Conservation (phyloP, 2,329 filamentous ascomycete genomes). For the Fusarium devonianum region DNA sequence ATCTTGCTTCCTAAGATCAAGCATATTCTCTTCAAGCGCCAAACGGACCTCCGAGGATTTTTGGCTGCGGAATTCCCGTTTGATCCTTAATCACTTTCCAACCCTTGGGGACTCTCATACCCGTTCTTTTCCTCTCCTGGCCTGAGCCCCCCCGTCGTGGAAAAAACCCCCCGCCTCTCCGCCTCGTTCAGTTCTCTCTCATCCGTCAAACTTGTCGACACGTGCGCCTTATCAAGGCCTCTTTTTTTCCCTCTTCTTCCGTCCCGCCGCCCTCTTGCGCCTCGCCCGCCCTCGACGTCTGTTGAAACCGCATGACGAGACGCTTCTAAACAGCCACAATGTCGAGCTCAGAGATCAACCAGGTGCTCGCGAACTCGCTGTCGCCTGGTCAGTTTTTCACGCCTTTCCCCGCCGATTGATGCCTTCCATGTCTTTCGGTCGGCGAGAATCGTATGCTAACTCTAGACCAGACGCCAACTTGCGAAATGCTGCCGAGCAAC, state of each 20-base stretch:
- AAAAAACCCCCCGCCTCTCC: conserved; percentile 43
- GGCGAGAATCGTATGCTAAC: conserved; percentile 37
- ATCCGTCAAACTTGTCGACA: conserved; percentile 43
- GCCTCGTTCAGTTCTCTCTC: conserved; percentile 39
- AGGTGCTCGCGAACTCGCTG: conserved; percentile 96
- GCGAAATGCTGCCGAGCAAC: conserved; percentile 91
- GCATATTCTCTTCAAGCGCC: conserved; percentile 17
- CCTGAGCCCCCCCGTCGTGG: conserved; percentile 29
- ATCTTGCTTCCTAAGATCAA: conserved; percentile 21
- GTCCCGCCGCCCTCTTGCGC: conserved; percentile 14
- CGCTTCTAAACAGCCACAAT: conserved; percentile 57
- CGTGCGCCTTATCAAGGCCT: conserved; percentile 41
- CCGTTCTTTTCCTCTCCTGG: conserved; percentile 40
- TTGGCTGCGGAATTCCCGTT: conserved; percentile 35
- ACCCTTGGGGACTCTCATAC: conserved; percentile 28
- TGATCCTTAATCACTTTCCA: conserved; percentile 22
- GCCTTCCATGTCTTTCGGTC: conserved; percentile 9
- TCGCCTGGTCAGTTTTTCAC: conserved; percentile 76
- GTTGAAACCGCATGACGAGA: conserved; percentile 49
- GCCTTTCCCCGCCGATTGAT: conserved; percentile 13
- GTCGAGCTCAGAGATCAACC: conserved; percentile 90
- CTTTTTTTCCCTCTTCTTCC: conserved; percentile 25
- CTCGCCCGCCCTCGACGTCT: conserved; percentile 37
- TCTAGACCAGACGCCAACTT: conserved; percentile 79
- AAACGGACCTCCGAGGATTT: conserved; percentile 22